Evolutionary conservation across 108 stramenopile genomes (phyloP), one percentile per base, ranked within the genome.

Genomic region (Parmales sp.): DNA sequence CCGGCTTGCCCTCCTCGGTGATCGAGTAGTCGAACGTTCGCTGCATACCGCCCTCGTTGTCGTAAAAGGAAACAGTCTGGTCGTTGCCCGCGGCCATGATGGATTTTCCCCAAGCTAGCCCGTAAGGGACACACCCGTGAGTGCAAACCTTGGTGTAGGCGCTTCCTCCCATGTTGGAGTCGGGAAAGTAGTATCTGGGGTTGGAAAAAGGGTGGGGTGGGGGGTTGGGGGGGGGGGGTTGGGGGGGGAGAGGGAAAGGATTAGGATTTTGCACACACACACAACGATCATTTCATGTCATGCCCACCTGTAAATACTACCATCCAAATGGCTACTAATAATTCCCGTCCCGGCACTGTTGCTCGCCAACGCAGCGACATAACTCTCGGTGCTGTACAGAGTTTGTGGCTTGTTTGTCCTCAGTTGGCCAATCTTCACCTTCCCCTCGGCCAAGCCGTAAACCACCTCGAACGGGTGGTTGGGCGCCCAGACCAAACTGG

Each of bases 371-470:
- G 82, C 76, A 1, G 74, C 68, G 37, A 70, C 74, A 50, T 72
- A 85, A 23, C 38, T 69, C 0, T 75, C 78, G 6, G 69, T 45
- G 22, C 38, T 46, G 72, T 83, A 86, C 31, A 86, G 29, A 6
- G 78, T 78, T 16, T 74, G 66, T 0, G 80, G 71, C 45, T 78
- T 82, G 72, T 86, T 77, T 38, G 80, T 46, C 28, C 74, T 49
- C 26, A 84, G 75, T 39, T 83, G 81, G 31, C 82, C 82, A 4
- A 83, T 67, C 41, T 81, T 78, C n/a, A 81, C 82, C 63, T 68
- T 72, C 1, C 86, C 86, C 18, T 85, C 82, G 9, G 82, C 84
- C 22, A 79, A 71, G 3, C 86, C 86, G 44, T 78, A 87, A 28
- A 83, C 73, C 0, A 85, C 39, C 51, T 87, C 84, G 28, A 71